Conservation (phyloP, 306 rosid genomes). For the peach (Prunus persica) region DNA sequence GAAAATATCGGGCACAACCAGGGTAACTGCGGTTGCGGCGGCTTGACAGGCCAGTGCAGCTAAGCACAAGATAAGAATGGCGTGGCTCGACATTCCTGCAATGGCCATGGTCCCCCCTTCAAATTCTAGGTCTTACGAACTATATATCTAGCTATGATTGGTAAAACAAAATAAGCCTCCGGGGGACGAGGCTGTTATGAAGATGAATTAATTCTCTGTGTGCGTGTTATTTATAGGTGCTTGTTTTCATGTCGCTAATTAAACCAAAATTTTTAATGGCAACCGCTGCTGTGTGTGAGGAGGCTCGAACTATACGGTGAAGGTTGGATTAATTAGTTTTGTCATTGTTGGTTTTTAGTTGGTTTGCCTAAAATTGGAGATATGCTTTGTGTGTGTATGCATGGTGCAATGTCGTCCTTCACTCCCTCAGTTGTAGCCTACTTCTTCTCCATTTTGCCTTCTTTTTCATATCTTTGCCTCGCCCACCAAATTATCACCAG, state of each 20-base stretch:
- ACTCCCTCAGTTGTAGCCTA: not conserved
- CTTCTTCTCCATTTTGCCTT: not conserved
- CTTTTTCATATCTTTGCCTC: not conserved
- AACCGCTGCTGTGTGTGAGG: not conserved
- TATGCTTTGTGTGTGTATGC: not conserved
- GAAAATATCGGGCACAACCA: constrained; percentile 20
- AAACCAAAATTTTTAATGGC: not conserved
- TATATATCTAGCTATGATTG: not conserved
- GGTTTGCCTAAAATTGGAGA: constrained; percentile 1
- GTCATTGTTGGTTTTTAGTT: not conserved
- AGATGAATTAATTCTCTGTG: not conserved
- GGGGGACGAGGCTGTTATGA: not conserved
- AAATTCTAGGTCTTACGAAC: not conserved
- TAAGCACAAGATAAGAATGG: constrained; percentile 21
- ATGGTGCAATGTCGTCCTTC: not conserved
- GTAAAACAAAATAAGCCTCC: not conserved
- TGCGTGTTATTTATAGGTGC: not conserved
- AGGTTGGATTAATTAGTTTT: not conserved
- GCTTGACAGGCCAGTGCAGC: constrained; percentile 15
- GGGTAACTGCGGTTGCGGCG: not conserved
- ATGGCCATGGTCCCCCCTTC: constrained; percentile 39
- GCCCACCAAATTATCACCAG: not conserved
- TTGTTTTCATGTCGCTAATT: not conserved
- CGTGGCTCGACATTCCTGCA: constrained; percentile 22
- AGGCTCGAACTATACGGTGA: not conserved